Evolutionary conservation across 805 yeast genomes (phyloP).

Genomic region (Schwanniomyces occidentalis): DNA sequence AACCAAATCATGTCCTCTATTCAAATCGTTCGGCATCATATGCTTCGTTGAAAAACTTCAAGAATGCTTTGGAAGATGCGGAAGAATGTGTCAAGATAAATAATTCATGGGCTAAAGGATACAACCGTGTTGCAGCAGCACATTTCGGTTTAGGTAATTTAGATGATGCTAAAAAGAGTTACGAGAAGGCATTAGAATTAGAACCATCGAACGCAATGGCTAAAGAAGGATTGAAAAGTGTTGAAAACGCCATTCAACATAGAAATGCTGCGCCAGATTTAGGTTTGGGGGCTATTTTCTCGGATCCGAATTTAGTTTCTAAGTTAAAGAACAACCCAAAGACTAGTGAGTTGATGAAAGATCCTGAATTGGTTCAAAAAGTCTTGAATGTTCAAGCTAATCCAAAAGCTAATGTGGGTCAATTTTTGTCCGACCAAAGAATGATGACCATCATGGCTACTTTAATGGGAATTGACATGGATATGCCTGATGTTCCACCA

Average conservation of each 20-base stretch:
- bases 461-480: constrained; percentile 77
- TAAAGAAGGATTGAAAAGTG: constrained; percentile 72
- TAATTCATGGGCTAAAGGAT: constrained; percentile 93
- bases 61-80: constrained; percentile 81
- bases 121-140: constrained; percentile 92
- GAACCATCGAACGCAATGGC: constrained; percentile 88
- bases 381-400: constrained; percentile 59
- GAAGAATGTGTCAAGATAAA: constrained; percentile 77
- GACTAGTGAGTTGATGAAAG: constrained; percentile 83
- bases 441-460: constrained; percentile 87
- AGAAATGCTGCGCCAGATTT: constrained; percentile 62
- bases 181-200: constrained; percentile 75
- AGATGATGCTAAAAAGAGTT: constrained; percentile 70
- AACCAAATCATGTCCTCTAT: constrained; percentile 88
- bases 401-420: constrained; percentile 73
- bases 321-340: constrained; percentile 82
- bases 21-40: constrained; percentile 94
- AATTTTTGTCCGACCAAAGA: constrained; percentile 77
- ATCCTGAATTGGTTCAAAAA: constrained; percentile 78
- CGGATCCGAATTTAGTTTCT: constrained; percentile 74
- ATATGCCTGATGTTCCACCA: constrained; percentile 33
- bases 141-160: constrained; percentile 80
- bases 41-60: constrained; percentile 75
- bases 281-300: constrained; percentile 77
- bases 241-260: constrained; percentile 57